Conservation (phyloP, 2,329 filamentous ascomycete species). For the Penicillium hordei region DNA sequence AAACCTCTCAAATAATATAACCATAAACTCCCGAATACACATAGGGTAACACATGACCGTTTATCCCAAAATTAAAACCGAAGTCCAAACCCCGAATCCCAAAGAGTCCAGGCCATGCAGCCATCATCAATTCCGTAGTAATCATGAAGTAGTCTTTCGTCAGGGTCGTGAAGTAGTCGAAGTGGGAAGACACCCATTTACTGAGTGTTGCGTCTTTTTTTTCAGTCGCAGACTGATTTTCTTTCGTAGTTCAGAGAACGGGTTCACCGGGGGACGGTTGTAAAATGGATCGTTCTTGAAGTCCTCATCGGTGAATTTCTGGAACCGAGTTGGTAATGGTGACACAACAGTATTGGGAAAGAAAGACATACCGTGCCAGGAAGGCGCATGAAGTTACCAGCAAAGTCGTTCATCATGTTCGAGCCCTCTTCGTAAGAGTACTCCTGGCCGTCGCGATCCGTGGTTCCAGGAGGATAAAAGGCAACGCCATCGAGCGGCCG, state of each 20-base stretch:
- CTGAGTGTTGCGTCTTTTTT: constrained; percentile 18
- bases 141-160: constrained; percentile 8
- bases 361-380: constrained; percentile 64
- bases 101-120: constrained; percentile 3
- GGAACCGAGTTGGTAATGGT: background rate
- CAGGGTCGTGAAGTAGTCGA: background rate
- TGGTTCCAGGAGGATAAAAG: constrained; percentile 68
- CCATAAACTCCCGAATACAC: background rate
- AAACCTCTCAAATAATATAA: background rate
- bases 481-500: constrained; percentile 80
- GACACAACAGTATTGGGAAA: background rate
- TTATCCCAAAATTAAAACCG: background rate
- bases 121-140: constrained; percentile 3
- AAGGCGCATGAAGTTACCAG: constrained; percentile 70
- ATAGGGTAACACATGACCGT: background rate
- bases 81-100: constrained; percentile 1
- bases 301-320: constrained; percentile 45
- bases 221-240: constrained; percentile 31
- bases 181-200: background rate
- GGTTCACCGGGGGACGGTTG: constrained; percentile 30
- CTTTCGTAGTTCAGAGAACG: constrained; percentile 30
- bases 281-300: constrained; percentile 44
- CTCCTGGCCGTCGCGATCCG: constrained; percentile 65
- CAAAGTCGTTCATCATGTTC: constrained; percentile 70
- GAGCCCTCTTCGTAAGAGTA: constrained; percentile 84